Evolutionary conservation across 371 early-diverging fungal species (phyloP), one percentile per base, ranked within the genome.

Genomic region (Mycotypha africana): DNA sequence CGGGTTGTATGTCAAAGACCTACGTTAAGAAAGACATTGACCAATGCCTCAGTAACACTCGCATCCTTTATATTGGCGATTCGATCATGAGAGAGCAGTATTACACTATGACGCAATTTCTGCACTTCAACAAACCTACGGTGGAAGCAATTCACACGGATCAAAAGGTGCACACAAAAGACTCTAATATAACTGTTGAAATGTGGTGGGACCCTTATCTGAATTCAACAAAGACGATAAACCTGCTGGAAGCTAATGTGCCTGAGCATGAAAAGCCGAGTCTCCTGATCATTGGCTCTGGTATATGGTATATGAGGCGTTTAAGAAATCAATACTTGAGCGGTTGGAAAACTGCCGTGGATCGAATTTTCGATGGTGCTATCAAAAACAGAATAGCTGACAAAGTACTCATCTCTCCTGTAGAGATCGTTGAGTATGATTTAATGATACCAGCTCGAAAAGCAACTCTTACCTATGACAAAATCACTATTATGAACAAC

Each of bases 171-270:
- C 46, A 47, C 1, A 58, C 66, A 7, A 53, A 56, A 15, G 49
- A 49, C 3, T 52, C 65, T 2, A 57, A 59, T 9, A 54, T 76
- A 2, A 38, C 58, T 0, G 51, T 81, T 21, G 69, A 78, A 19
- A 81, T 85, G 38, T 79, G 74, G 65, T 85, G 84, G 83, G 82
- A 85, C 37, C 84, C 86, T 1, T 81, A 69, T 37, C 51, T 78
- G 45, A 83, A 85, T 53, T 42, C 71, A 0, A 66, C 81, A 0
- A 58, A 51, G 22, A 70, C 72, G 1, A 16, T 52, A 7, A 49
- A 65, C 7, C 30, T 65, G 42, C 53, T 65, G 3, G 49, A 69
- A 38, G 58, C 49, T 8, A 44, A 45, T 15, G 40, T 62, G 10
- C 38, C 62, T 40, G 15, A 22, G 5, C 21, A 51, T 37, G 34